A percentile compares a stretch with the other conserved stretches of the same genome.
Conservation (phyloP, 257 asterid genomes). For the Fraxinus americana region DNA sequence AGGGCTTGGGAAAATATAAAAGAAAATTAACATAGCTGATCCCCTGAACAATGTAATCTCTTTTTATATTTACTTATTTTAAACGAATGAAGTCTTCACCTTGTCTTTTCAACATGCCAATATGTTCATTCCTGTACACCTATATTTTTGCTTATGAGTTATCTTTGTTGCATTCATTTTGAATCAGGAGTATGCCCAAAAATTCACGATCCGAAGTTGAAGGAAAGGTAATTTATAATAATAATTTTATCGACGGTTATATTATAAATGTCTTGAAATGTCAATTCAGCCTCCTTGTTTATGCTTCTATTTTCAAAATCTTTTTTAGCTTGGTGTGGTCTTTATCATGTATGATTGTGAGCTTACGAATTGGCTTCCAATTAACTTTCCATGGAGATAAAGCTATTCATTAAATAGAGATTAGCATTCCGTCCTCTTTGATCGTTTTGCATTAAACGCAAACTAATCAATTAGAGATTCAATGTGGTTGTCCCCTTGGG, state of each 20-base stretch:
- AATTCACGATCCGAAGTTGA: slow-evolving; percentile 91
- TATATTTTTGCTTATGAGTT: slow-evolving; percentile 14
- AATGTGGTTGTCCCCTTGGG: not conserved
- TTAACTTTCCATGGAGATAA: not conserved
- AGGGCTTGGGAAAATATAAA: not conserved
- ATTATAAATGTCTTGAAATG: not conserved
- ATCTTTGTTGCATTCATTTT: slow-evolving; percentile 26
- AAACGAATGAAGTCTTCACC: not conserved
- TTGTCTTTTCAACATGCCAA: not conserved
- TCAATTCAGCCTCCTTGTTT: not conserved
- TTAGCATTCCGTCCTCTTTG: not conserved
- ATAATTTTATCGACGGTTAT: slow-evolving; percentile 8
- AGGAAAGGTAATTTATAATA: slow-evolving; percentile 72
- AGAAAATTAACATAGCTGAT: not conserved
- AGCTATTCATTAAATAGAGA: not conserved
- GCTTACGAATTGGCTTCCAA: not conserved
- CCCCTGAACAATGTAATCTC: not conserved
- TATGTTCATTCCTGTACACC: not conserved
- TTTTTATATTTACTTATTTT: not conserved
- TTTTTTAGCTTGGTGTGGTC: slow-evolving; percentile 11
- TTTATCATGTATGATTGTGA: slow-evolving; percentile 3
- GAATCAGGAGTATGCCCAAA: slow-evolving; percentile 82
- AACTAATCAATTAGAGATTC: not conserved
- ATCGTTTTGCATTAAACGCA: not conserved
- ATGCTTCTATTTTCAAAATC: not conserved